These are phyloP conservation scores for Rhynchosporium graminicola DNA, from an alignment of 2,329 filamentous ascomycete species.

Conservation along the genomic window DNA sequence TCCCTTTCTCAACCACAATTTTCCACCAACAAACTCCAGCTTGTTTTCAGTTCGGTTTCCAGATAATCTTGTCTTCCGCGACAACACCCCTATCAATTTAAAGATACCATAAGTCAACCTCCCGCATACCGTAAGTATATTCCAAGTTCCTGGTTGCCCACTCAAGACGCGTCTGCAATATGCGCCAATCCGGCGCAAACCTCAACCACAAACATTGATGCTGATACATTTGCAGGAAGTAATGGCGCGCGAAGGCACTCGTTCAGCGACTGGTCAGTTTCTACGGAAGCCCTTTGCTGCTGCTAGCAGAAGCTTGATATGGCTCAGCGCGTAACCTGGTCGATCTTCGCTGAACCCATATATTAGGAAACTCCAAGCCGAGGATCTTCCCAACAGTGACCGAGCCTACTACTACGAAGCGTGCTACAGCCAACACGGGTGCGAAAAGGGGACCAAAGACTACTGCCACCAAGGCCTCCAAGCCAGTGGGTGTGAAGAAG, in stretches of 20 bases:
- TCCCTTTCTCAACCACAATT: conserved; percentile 23
- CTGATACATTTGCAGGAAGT: conserved; percentile 34
- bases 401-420: conserved; percentile 35
- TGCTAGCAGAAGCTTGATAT: conserved; percentile 24
- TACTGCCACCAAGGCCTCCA: conserved; percentile 39
- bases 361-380: conserved; percentile 37
- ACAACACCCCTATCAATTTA: conserved; percentile 20
- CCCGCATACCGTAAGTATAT: conserved; percentile 33
- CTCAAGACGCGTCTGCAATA: conserved; percentile 32
- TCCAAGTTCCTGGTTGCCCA: conserved; percentile 25
- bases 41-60: conserved; percentile 20
- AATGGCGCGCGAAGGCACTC: conserved; percentile 39
- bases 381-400: conserved; percentile 36
- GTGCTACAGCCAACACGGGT: conserved; percentile 37
- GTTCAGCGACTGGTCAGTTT: conserved; percentile 37
- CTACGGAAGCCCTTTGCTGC: conserved; percentile 19
- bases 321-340: conserved; percentile 32
- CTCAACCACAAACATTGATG: conserved; percentile 29
- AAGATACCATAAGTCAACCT: neutral
- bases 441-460: conserved; percentile 39
- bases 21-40: conserved; percentile 29
- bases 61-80: conserved; percentile 21
- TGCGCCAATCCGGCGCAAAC: conserved; percentile 33
- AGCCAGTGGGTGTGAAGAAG: conserved; percentile 40
- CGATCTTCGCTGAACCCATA: conserved; percentile 32